These are phyloP conservation scores for Rhytidhysteron rufulum DNA, from an alignment of 2,329 filamentous ascomycete species.

Conservation along the genomic window DNA sequence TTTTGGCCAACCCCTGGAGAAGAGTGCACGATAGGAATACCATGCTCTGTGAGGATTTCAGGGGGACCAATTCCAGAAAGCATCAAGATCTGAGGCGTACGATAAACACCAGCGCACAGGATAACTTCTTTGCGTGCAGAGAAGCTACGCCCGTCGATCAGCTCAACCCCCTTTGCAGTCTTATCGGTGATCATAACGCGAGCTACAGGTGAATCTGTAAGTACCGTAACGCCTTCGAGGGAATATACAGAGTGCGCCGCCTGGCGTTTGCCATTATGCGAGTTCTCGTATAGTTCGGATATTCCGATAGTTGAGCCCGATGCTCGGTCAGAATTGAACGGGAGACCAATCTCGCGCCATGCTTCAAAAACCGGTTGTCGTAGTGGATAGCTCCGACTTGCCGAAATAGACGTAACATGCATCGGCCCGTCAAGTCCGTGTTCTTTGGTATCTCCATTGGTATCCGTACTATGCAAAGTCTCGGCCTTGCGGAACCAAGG, in stretches of 20 bases:
- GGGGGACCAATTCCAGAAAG: no score
- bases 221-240: constrained; percentile 4
- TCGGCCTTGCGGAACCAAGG: constrained; percentile 1
- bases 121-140: no score
- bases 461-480: no score
- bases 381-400: constrained; percentile 36
- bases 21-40: no score
- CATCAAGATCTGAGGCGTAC: no score
- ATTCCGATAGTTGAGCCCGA: constrained; percentile 5
- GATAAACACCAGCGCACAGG: constrained; percentile 1
- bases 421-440: constrained; percentile 4
- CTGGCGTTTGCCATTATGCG: no score
- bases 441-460: not conserved
- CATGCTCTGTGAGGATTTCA: no score
- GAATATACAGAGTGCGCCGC: constrained; percentile 6
- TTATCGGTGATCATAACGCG: constrained; percentile 5
- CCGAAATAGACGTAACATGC: constrained; percentile 9
- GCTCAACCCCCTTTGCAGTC: constrained; percentile 2
- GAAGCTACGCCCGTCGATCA: constrained; percentile 3
- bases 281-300: constrained; percentile 5
- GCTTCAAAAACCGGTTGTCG: constrained; percentile 31
- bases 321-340: constrained; percentile 12
- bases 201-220: constrained; percentile 4
- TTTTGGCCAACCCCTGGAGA: no score
- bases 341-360: constrained; percentile 36